A percentile compares a stretch with the other conserved stretches of the same genome.
These are phyloP conservation scores for Kwoniella botswanensis DNA, from an alignment of 768 basidiomycete genomes.

Conservation along the genomic window DNA sequence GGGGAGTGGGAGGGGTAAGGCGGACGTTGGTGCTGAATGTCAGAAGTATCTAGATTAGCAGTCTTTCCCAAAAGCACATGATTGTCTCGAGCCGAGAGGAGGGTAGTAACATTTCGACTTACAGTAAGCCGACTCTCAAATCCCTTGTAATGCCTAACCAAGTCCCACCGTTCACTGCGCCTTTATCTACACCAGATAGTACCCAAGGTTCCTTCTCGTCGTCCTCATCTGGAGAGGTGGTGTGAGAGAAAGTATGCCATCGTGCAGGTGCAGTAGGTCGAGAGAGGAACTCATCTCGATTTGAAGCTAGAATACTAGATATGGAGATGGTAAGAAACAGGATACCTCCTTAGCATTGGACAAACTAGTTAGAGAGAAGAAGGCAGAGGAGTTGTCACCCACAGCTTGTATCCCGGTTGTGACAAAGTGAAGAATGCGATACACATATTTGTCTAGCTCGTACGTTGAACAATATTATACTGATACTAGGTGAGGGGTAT, in stretches of 20 bases:
- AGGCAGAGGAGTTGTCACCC: conserved; percentile 10
- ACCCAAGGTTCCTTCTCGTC: conserved; percentile 6
- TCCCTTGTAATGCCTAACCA: conserved; percentile 58
- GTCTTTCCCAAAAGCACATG: not conserved
- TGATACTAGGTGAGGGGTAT: not conserved
- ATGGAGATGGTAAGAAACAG: not conserved
- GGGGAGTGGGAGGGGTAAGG: conserved; percentile 24
- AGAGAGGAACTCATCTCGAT: conserved; percentile 59
- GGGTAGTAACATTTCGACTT: conserved; percentile 12
- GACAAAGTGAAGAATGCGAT: conserved; percentile 49
- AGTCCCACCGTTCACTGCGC: conserved; percentile 29
- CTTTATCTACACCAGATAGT: conserved; percentile 20
- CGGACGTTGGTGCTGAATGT: conserved; percentile 41
- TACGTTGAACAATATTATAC: not conserved
- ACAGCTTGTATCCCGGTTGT: conserved; percentile 52
- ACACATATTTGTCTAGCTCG: conserved; percentile 35
- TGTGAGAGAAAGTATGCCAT: conserved; percentile 51
- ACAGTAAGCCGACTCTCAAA: conserved; percentile 45
- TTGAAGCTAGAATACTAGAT: conserved; percentile 55
- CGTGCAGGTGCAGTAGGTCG: conserved; percentile 52
- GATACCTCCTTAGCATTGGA: too few species aligned
- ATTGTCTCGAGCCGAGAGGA: not conserved
- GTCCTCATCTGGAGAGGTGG: not conserved
- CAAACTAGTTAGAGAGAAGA: not conserved
- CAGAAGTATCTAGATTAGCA: not conserved